Evolutionary conservation across 768 basidiomycete species (phyloP).

Genomic region (Naganishia friedmannii): DNA sequence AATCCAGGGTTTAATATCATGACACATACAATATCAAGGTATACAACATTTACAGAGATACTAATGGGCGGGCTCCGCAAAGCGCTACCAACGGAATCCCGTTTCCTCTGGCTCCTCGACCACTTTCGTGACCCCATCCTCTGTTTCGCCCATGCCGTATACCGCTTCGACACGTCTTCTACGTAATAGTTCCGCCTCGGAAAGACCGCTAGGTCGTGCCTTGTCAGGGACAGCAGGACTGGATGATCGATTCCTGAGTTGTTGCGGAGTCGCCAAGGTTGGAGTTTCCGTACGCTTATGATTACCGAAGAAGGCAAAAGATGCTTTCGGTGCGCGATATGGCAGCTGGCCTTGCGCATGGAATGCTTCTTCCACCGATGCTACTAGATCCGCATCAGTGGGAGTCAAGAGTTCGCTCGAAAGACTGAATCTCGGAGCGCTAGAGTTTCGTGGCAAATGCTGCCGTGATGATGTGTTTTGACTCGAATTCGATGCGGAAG

Average conservation of each 20-base stretch:
- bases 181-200: conserved; percentile 67
- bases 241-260: conserved; percentile 10
- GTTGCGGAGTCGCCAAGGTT: conserved; percentile 11
- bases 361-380: conserved; percentile 42
- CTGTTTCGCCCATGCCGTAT: conserved; percentile 50
- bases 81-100: conserved; percentile 15
- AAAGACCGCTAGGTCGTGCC: conserved; percentile 57
- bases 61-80: background rate
- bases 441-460: conserved; percentile 35
- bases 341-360: conserved; percentile 7
- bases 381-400: conserved; percentile 41
- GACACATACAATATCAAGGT: conserved; percentile 8
- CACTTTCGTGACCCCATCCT: background rate
- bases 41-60: background rate
- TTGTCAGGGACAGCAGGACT: conserved; percentile 22
- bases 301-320: conserved; percentile 48
- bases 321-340: conserved; percentile 37
- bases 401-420: conserved; percentile 21
- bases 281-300: conserved; percentile 27
- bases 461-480: conserved; percentile 36
- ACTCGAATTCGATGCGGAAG: conserved; percentile 38
- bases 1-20: background rate
- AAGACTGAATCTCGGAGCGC: conserved; percentile 40
- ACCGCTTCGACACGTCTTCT: conserved; percentile 55
- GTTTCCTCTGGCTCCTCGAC: conserved; percentile 10